Percentiles rank a stretch among this genome's conserved stretches.
Conservation (phyloP, 2,329 filamentous ascomycete species). For the Ophiobolus disseminans region DNA sequence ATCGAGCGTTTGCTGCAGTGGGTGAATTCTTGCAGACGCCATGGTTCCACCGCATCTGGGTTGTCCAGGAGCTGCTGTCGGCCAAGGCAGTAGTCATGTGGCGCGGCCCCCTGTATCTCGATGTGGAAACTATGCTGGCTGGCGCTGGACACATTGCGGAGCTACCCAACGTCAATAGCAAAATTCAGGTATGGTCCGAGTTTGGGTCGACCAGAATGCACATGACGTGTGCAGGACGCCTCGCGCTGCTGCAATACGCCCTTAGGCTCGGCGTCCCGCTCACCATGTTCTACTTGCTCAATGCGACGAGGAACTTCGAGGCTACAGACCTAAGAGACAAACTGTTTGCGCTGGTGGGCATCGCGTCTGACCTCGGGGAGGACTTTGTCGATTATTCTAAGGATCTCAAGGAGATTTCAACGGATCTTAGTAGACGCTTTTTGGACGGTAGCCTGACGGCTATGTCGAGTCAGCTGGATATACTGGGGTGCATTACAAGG, state of each 20-base stretch:
- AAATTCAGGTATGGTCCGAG: background rate
- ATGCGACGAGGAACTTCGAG: conserved; percentile 1
- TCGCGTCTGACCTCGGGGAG: background rate
- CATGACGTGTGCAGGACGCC: background rate
- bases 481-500: background rate
- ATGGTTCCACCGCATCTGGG: conserved; percentile 14
- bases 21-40: conserved; percentile 6
- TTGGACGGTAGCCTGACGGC: background rate
- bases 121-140: background rate
- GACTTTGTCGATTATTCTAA: background rate
- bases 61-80: conserved; percentile 2
- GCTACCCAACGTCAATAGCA: background rate
- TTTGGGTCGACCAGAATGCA: background rate
- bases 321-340: conserved; percentile 10
- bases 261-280: background rate
- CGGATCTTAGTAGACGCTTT: background rate
- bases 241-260: background rate
- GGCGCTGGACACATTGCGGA: background rate
- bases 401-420: background rate
- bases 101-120: background rate
- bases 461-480: background rate
- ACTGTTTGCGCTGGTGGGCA: conserved; percentile 8
- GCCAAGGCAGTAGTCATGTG: background rate
- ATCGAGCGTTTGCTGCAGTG: conserved; percentile 1
- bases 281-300: background rate